A percentile compares a stretch with the other conserved stretches of the same genome.
phyloP scores from a whole-genome alignment of 805 yeast genomes.

The Sporopachydermia lactativora region DNA sequence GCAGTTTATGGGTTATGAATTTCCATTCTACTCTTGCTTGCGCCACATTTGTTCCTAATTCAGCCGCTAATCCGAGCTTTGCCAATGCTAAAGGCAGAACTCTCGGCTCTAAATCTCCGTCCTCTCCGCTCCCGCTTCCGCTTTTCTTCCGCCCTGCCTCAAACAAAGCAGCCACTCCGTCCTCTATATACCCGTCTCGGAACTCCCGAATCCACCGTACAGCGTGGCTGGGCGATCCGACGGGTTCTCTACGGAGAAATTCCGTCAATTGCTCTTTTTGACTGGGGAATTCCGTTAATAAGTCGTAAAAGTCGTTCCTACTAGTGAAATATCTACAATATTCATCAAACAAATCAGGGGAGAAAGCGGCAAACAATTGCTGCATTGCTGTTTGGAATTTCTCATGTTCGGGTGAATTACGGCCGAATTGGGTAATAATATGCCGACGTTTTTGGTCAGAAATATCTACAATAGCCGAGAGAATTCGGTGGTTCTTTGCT shows the following conservation, averaged over 20 bases:
- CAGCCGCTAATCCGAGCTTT: slow-evolving; percentile 46
- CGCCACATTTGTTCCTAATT: slow-evolving; percentile 7
- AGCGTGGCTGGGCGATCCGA: too few relatives aligned
- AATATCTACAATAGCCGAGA: neutral
- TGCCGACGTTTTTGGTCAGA: neutral
- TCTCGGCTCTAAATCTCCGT: slow-evolving; percentile 27
- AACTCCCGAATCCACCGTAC: slow-evolving; percentile 72
- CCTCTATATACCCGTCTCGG: slow-evolving; percentile 31
- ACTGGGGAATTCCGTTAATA: slow-evolving; percentile 44
- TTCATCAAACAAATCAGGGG: slow-evolving; percentile 52
- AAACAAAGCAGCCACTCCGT: slow-evolving; percentile 36
- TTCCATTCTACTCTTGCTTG: slow-evolving; percentile 3
- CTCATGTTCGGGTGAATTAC: slow-evolving; percentile 9
- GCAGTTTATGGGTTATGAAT: slow-evolving; percentile 7
- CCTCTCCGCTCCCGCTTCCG: too few relatives aligned
- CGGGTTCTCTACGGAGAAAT: slow-evolving; percentile 32
- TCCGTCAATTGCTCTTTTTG: slow-evolving; percentile 33
- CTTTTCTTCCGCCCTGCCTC: slow-evolving; percentile 11
- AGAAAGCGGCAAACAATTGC: slow-evolving; percentile 44
- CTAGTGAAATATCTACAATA: slow-evolving; percentile 46
- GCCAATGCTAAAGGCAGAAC: slow-evolving; percentile 56
- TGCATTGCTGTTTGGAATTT: slow-evolving; percentile 20
- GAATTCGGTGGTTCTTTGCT: neutral
- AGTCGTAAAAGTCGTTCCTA: slow-evolving; percentile 33
- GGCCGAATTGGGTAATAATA: slow-evolving; percentile 5